Percentiles rank a stretch among this genome's conserved stretches.
Evolutionary conservation across 352 stramenopile species (phyloP).

Genomic region (Phytophthora boehmeriae): DNA sequence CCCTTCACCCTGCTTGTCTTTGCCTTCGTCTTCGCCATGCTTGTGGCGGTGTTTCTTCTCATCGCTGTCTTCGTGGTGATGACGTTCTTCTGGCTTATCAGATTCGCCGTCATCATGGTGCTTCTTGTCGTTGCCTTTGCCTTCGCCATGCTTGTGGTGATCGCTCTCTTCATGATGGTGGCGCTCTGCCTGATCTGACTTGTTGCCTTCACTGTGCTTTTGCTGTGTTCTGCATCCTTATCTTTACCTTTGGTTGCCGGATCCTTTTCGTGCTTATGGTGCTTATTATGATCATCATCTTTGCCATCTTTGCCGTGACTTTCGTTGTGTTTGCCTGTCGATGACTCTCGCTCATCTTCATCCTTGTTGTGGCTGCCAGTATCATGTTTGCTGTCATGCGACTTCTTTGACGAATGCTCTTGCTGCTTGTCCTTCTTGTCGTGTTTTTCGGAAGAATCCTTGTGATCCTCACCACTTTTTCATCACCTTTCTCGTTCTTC

Average conservation of each 20-base stretch:
- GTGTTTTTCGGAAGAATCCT: slow-evolving; percentile 18
- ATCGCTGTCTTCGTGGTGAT: not conserved
- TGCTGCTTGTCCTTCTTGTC: slow-evolving; percentile 7
- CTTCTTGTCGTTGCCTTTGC: not conserved
- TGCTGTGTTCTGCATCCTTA: slow-evolving; percentile 7
- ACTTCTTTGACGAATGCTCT: slow-evolving; percentile 14
- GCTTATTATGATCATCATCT: slow-evolving; percentile 13
- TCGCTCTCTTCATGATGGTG: slow-evolving; percentile 13
- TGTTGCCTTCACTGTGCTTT: slow-evolving; percentile 11
- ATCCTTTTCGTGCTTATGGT: slow-evolving; percentile 4
- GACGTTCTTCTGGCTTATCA: not conserved
- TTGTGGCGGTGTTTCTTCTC: not conserved
- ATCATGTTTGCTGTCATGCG: slow-evolving; percentile 1
- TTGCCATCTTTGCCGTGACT: slow-evolving; percentile 9
- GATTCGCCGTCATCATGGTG: not conserved
- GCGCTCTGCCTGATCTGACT: not conserved
- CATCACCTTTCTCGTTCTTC: slow-evolving; percentile 9
- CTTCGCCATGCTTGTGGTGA: slow-evolving; percentile 1
- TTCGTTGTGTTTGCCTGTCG: slow-evolving; percentile 1
- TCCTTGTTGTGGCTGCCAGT: slow-evolving; percentile 11
- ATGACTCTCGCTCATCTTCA: slow-evolving; percentile 10
- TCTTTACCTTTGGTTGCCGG: slow-evolving; percentile 5
- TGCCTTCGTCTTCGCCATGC: slow-evolving; percentile 1
- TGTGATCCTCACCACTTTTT: slow-evolving; percentile 4
- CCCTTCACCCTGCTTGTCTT: not conserved